Evolutionary conservation across 495 filamentous ascomycete species (phyloP).

Genomic region (Collariella sp.): DNA sequence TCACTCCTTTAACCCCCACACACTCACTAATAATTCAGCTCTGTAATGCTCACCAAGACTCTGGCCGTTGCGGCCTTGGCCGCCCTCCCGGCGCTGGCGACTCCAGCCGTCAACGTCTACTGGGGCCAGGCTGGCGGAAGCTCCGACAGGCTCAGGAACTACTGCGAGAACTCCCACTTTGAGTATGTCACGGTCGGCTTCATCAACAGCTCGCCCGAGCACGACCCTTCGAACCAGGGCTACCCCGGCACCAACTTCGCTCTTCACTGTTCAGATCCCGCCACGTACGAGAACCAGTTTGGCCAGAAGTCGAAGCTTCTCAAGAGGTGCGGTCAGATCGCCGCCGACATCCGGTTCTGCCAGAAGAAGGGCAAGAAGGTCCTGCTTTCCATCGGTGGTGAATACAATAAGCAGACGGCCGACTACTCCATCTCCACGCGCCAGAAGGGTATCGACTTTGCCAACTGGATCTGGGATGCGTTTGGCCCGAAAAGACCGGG

Average conservation of each 20-base stretch:
- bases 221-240: constrained; percentile 22
- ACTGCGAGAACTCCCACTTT: constrained; percentile 28
- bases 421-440: constrained; percentile 42
- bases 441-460: constrained; percentile 45
- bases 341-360: constrained; percentile 51
- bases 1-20: constrained; percentile 18
- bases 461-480: constrained; percentile 55
- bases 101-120: constrained; percentile 28
- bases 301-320: constrained; percentile 32
- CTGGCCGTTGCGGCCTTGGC: constrained; percentile 29
- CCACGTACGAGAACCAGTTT: constrained; percentile 22
- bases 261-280: constrained; percentile 26
- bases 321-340: constrained; percentile 32
- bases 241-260: constrained; percentile 39
- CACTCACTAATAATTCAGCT: constrained; percentile 15
- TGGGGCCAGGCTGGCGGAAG: constrained; percentile 28
- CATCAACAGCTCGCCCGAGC: constrained; percentile 35
- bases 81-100: constrained; percentile 23
- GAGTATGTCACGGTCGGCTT: constrained; percentile 38
- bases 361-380: constrained; percentile 57
- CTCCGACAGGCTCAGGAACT: constrained; percentile 19
- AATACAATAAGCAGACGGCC: constrained; percentile 12
- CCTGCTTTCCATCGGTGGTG: constrained; percentile 55
- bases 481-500: constrained; percentile 47
- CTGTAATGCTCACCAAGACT: constrained; percentile 30